A percentile compares a stretch with the other conserved stretches of the same genome.
phyloP scores from a whole-genome alignment of 345 rosid species.

The Fremontodendron californicum region DNA sequence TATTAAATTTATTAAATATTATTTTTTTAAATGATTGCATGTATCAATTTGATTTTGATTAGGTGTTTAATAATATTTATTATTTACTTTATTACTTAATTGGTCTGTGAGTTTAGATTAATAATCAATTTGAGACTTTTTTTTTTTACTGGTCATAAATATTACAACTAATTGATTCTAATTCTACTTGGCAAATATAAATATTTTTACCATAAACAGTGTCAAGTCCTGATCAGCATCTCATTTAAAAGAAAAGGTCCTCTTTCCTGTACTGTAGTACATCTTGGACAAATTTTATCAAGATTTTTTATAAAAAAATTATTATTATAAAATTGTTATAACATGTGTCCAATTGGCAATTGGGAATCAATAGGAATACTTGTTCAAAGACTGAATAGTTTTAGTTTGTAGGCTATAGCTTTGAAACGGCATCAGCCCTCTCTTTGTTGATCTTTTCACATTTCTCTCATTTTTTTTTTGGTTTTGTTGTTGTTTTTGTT shows the following conservation, averaged over 20 bases:
- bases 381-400: background rate
- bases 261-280: too few species aligned
- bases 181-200: too few species aligned
- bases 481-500: too few species aligned
- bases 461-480: too few species aligned
- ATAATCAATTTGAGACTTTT: background rate
- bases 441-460: too few species aligned
- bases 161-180: too few species aligned
- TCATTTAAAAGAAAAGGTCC: background rate
- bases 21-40: too few species aligned
- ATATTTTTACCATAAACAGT: background rate
- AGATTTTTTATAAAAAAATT: background rate
- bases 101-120: background rate
- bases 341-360: background rate
- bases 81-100: too few species aligned
- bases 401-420: background rate
- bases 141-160: background rate
- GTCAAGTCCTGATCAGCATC: background rate
- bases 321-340: background rate
- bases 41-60: too few species aligned
- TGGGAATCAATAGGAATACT: background rate
- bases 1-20: too few species aligned
- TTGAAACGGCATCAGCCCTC: background rate
- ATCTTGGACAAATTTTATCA: background rate
- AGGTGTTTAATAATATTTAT: too few species aligned